Percentiles rank a stretch among this genome's conserved stretches.
These are phyloP conservation scores for Metschnikowia sp. DNA, from an alignment of 805 yeast genomes.

Conservation along the genomic window DNA sequence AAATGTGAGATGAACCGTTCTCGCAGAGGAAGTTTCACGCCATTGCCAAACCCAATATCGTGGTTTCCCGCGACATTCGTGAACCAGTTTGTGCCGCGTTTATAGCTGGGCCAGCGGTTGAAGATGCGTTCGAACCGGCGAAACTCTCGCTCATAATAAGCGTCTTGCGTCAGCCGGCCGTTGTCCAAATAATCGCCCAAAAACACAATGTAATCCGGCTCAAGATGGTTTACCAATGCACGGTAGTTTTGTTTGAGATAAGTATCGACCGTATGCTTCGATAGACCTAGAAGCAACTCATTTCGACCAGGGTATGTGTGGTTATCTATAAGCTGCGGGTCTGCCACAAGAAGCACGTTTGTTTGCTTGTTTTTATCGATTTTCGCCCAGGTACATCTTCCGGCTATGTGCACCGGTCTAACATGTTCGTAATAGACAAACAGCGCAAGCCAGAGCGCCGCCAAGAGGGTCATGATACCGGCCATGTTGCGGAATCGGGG, in stretches of 20 bases:
- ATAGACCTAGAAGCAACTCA: slow-evolving; percentile 26
- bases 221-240: slow-evolving; percentile 27
- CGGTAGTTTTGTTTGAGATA: slow-evolving; percentile 37
- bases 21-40: slow-evolving; percentile 23
- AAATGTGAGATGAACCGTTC: slow-evolving; percentile 29
- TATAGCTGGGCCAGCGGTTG: slow-evolving; percentile 18
- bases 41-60: slow-evolving; percentile 27
- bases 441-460: slow-evolving; percentile 26
- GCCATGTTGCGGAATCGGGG: slow-evolving; percentile 24
- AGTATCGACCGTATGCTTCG: slow-evolving; percentile 41
- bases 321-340: slow-evolving; percentile 43
- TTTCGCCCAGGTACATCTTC: slow-evolving; percentile 32
- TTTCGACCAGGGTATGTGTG: slow-evolving; percentile 44
- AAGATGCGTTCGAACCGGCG: slow-evolving; percentile 34
- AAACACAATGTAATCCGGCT: slow-evolving; percentile 38
- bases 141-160: slow-evolving; percentile 28
- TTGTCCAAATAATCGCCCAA: slow-evolving; percentile 44
- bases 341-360: slow-evolving; percentile 38
- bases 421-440: slow-evolving; percentile 34
- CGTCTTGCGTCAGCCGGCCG: slow-evolving; percentile 33
- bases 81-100: slow-evolving; percentile 26
- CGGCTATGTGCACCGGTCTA: slow-evolving; percentile 26
- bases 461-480: slow-evolving; percentile 24
- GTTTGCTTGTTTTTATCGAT: slow-evolving; percentile 11
- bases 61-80: slow-evolving; percentile 31